phyloP scores from a whole-genome alignment of 2,329 filamentous ascomycete species.

The Ampelomyces quisqualis region DNA sequence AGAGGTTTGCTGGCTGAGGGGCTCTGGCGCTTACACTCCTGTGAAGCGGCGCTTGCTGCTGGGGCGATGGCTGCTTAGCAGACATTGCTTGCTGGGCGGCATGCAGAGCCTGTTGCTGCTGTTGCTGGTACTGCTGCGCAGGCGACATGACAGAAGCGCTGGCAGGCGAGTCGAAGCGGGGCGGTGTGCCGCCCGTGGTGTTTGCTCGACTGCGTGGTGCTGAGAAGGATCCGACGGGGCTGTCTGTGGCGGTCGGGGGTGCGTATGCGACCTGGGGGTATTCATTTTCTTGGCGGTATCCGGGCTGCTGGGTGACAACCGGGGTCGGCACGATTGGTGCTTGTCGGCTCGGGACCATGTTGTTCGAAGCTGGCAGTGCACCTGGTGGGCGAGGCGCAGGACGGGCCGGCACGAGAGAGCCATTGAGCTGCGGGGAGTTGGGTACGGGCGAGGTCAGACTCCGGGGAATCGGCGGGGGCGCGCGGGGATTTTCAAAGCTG shows the following conservation, averaged over 20 bases:
- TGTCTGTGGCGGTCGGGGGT: constrained; percentile 45
- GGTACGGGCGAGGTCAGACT: constrained; percentile 45
- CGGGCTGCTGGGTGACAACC: constrained; percentile 30
- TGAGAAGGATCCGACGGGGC: constrained; percentile 38
- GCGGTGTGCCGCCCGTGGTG: constrained; percentile 44
- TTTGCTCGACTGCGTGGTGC: constrained; percentile 47
- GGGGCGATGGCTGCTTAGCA: constrained; percentile 47
- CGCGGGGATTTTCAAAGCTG: constrained; percentile 95
- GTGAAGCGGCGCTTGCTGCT: constrained; percentile 59
- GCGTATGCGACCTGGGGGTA: constrained; percentile 47
- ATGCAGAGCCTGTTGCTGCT: constrained; percentile 78
- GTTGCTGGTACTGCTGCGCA: constrained; percentile 66
- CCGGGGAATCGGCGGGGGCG: constrained; percentile 81
- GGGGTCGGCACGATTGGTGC: constrained; percentile 59
- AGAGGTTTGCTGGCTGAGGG: constrained; percentile 34
- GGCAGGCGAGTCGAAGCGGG: constrained; percentile 50
- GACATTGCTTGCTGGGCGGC: constrained; percentile 78
- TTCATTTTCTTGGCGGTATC: constrained; percentile 43
- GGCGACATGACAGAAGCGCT: constrained; percentile 41
- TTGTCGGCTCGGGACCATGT: constrained; percentile 58
- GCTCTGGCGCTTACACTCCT: constrained; percentile 71
- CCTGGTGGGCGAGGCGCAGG: constrained; percentile 85
- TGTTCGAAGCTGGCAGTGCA: constrained; percentile 44
- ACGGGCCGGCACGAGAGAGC: constrained; percentile 71
- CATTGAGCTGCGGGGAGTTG: constrained; percentile 44